A percentile compares a stretch with the other conserved stretches of the same genome.
These are phyloP conservation scores for Thermomucor indicae-seudaticae DNA, from an alignment of 371 early-diverging fungal species.

Conservation along the genomic window DNA sequence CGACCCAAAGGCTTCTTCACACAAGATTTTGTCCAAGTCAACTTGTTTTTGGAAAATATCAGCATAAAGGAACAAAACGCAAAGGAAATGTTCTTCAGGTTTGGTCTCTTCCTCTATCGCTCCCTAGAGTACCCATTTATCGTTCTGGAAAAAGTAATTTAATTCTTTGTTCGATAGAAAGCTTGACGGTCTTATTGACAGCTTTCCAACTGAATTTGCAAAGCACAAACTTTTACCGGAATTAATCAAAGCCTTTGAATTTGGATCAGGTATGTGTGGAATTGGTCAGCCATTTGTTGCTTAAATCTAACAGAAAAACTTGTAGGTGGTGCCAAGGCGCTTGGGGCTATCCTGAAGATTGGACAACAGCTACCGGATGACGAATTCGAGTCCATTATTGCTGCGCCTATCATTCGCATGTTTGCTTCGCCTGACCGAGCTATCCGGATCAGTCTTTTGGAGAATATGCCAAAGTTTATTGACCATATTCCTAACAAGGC, in stretches of 20 bases:
- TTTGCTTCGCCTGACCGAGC: constrained; percentile 88
- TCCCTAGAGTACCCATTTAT: not conserved
- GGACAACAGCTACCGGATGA: constrained; percentile 66
- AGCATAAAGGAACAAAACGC: constrained; percentile 81
- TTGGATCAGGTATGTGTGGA: constrained; percentile 73
- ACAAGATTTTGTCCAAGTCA: constrained; percentile 72
- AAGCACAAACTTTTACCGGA: constrained; percentile 89
- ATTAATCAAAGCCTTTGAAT: constrained; percentile 85
- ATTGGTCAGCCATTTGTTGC: not conserved
- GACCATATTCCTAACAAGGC: constrained; percentile 64
- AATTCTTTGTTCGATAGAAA: constrained; percentile 29
- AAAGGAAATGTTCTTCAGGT: constrained; percentile 73
- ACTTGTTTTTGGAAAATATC: constrained; percentile 82
- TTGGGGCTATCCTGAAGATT: constrained; percentile 82
- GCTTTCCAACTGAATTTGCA: constrained; percentile 79
- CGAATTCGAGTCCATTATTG: constrained; percentile 69
- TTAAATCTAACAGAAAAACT: not conserved
- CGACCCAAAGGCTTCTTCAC: constrained; percentile 69
- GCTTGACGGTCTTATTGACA: constrained; percentile 54
- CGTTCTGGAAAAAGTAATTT: not conserved
- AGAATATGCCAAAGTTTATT: constrained; percentile 71
- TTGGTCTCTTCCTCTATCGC: constrained; percentile 13
- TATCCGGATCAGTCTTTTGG: constrained; percentile 82
- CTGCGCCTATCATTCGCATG: constrained; percentile 76
- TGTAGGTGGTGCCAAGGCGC: constrained; percentile 75